Evolutionary conservation across 805 yeast genomes (phyloP), one percentile per base, ranked within the genome.

Genomic region (Myxozyma neglecta): DNA sequence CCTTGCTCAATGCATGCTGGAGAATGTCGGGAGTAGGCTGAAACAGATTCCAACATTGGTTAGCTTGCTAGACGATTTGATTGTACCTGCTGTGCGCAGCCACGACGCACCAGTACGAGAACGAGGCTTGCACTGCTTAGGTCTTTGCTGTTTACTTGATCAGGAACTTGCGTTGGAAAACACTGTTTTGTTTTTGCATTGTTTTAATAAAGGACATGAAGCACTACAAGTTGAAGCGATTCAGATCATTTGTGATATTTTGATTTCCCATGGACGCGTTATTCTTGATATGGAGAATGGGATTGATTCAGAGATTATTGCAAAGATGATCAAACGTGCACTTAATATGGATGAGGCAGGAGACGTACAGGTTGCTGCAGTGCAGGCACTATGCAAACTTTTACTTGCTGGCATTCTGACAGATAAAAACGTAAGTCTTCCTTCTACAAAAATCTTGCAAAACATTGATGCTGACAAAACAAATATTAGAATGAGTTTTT

Each of bases 341-440:
- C 81, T 81, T 4, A 76, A 8, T 6, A 51, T 55, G 63, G 48
- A 35, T 14, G 63, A 56, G 9, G 57, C 82, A 67, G 89, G 89
- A 0, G 82, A 81, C 34, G 80, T 90, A 18, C 97, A 90, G 72
- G 85, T 93, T 0, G 79, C 85, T 0, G 88, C 93, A 9, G 96
- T 93, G 0, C 96, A 90, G 70, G 96, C 96, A 0, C 76, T 92
- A 32, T 89, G 92, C 70, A 92, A 93, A 75, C 76, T 93, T 54
- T 84, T 86, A 68, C 77, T 94, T 56, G 88, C 93, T 14, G 96
- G 88, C 66, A 81, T 89, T 20, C 80, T 91, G 59, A 81, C 79
- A 6, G 91, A 88, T 70, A 86, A 83, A 60, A 89, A 86, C 59
- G 74, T 43, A n/a, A 16, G 57, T 45, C 14, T 53, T 2, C 8